Evolutionary conservation across 495 filamentous ascomycete species (phyloP).

Genomic region (Jackrogersella minutella): DNA sequence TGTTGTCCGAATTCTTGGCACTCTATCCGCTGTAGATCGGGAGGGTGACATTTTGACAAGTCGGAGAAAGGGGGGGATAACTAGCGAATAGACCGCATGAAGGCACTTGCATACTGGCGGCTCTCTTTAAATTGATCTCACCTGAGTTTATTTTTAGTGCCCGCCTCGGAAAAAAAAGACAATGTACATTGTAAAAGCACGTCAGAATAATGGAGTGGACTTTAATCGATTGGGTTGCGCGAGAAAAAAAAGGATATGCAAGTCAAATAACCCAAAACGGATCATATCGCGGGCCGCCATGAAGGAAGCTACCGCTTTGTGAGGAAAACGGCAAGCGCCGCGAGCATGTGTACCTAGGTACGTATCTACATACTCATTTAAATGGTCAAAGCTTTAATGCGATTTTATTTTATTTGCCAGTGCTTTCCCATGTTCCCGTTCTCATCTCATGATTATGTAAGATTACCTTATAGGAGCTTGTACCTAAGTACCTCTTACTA

Average conservation of each 20-base stretch:
- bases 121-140: slow-evolving; percentile 22
- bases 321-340: slow-evolving; percentile 16
- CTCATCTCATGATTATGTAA: no score
- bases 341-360: background rate
- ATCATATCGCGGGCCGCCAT: slow-evolving; percentile 15
- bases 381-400: no score
- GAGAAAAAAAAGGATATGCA: slow-evolving; percentile 7
- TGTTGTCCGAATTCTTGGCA: slow-evolving; percentile 35
- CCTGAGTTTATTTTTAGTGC: slow-evolving; percentile 35
- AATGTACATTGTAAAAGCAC: slow-evolving; percentile 16
- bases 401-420: no score
- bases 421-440: no score
- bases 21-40: slow-evolving; percentile 29
- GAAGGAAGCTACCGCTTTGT: slow-evolving; percentile 17
- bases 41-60: slow-evolving; percentile 14
- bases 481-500: no score
- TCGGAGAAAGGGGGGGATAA: slow-evolving; percentile 1
- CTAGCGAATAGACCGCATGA: slow-evolving; percentile 24
- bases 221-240: slow-evolving; percentile 30
- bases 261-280: slow-evolving; percentile 14
- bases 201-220: slow-evolving; percentile 22
- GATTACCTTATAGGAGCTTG: no score
- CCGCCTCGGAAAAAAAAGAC: slow-evolving; percentile 13
- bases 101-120: slow-evolving; percentile 29
- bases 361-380: background rate